Percentiles rank a stretch among this genome's conserved stretches.
Conservation (phyloP, 2,329 filamentous ascomycete species). For the Chlorencoelia australis region DNA sequence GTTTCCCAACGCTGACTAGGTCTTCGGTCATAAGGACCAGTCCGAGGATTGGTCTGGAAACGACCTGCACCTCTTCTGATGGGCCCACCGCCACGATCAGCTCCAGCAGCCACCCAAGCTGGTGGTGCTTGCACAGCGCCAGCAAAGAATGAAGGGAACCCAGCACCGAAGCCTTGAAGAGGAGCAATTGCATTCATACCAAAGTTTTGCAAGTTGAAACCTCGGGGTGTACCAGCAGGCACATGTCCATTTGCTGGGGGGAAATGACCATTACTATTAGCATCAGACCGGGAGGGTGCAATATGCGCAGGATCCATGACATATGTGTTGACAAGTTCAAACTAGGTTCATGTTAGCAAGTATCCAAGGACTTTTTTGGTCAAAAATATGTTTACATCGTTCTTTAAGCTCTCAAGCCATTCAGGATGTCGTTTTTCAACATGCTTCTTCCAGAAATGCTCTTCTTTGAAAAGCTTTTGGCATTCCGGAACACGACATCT, state of each 20-base stretch:
- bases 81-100: constrained; percentile 50
- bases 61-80: constrained; percentile 58
- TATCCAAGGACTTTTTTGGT: not conserved
- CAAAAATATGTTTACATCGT: constrained; percentile 57
- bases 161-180: constrained; percentile 48
- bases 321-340: constrained; percentile 86
- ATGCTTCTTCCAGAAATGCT: constrained; percentile 96
- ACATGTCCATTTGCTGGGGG: constrained; percentile 68
- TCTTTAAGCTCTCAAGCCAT: constrained; percentile 70
- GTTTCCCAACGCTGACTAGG: constrained; percentile 37
- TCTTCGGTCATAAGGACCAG: constrained; percentile 67
- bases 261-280: constrained; percentile 93
- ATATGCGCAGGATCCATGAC: constrained; percentile 92
- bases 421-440: constrained; percentile 91
- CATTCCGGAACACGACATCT: constrained; percentile 95
- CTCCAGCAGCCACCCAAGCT: constrained; percentile 40
- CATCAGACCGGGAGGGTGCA: constrained; percentile 83
- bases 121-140: constrained; percentile 32
- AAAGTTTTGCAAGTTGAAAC: constrained; percentile 77
- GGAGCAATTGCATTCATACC: constrained; percentile 45
- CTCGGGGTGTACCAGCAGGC: constrained; percentile 75
- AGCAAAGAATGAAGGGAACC: constrained; percentile 46
- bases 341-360: constrained; percentile 41
- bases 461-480: constrained; percentile 92
- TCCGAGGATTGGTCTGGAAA: constrained; percentile 48